Percentiles rank a stretch among this genome's conserved stretches.
Conservation (phyloP, 305 asterid genomes). For the Withania somnifera region DNA sequence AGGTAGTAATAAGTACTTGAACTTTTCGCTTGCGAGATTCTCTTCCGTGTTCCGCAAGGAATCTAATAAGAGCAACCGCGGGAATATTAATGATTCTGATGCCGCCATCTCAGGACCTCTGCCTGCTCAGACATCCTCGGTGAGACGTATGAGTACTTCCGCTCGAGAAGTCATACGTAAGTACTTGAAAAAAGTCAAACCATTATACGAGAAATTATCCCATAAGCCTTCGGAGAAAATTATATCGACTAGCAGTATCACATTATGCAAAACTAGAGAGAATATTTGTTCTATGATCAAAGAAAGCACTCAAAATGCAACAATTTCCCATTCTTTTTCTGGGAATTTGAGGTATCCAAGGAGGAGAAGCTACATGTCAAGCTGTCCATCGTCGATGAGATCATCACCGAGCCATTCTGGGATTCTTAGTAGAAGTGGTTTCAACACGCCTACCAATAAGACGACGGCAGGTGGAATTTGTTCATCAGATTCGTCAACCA, state of each 20-base stretch:
- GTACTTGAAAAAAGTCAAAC: constrained; percentile 71
- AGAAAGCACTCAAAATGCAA: neutral
- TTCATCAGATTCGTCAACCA: constrained; percentile 39
- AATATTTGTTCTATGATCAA: constrained; percentile 5
- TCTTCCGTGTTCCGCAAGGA: constrained; percentile 69
- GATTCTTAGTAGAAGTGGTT: constrained; percentile 21
- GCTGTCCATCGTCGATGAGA: constrained; percentile 82
- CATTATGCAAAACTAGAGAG: neutral
- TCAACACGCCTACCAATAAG: constrained; percentile 3
- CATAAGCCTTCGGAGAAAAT: constrained; percentile 25
- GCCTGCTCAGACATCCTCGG: constrained; percentile 12
- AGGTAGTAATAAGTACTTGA: constrained; percentile 26
- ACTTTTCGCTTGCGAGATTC: constrained; percentile 53
- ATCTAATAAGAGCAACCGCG: constrained; percentile 2
- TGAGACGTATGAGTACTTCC: constrained; percentile 43
- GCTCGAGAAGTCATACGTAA: constrained; percentile 63
- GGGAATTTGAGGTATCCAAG: constrained; percentile 58
- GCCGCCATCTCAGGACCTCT: neutral
- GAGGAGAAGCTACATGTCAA: constrained; percentile 34
- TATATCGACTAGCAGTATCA: constrained; percentile 8
- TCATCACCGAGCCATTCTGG: constrained; percentile 68
- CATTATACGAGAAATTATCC: constrained; percentile 57
- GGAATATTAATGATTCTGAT: neutral
- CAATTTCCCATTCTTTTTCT: constrained; percentile 46
- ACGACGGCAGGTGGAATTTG: neutral